Conservation (phyloP, 495 filamentous ascomycete species). For the Darksidea phi region DNA sequence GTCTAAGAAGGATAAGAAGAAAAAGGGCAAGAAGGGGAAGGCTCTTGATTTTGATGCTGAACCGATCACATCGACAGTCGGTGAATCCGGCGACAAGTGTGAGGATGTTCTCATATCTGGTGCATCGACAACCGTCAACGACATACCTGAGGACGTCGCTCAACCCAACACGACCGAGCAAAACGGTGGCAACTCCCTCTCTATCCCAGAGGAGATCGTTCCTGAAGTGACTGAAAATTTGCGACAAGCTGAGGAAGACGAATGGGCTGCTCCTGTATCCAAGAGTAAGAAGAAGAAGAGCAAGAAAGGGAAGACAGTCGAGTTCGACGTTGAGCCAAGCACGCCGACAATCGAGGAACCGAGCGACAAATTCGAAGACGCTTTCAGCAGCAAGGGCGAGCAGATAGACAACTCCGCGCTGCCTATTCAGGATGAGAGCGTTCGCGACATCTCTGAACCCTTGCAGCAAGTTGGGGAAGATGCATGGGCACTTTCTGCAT, state of each 20-base stretch:
- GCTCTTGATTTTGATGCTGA: background rate
- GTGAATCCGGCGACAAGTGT: too few species aligned
- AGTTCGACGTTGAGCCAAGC: slow-evolving; percentile 19
- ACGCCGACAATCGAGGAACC: background rate
- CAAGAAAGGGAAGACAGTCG: slow-evolving; percentile 28
- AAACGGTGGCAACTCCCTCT: background rate
- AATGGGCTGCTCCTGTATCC: slow-evolving; percentile 2
- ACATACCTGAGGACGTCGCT: background rate
- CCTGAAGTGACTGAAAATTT: background rate
- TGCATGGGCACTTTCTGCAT: slow-evolving; percentile 6
- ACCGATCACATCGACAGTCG: too few species aligned
- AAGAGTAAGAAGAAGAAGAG: slow-evolving; percentile 6
- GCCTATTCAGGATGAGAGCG: too few species aligned
- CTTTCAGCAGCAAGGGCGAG: too few species aligned
- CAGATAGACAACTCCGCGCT: background rate
- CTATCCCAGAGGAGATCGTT: background rate
- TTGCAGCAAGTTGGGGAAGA: background rate
- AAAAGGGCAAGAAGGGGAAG: slow-evolving; percentile 21
- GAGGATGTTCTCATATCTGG: too few species aligned
- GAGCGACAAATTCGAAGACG: background rate
- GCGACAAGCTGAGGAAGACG: slow-evolving; percentile 5
- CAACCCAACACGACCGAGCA: background rate
- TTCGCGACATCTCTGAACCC: background rate
- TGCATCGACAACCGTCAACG: background rate
- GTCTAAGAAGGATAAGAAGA: slow-evolving; percentile 21